Conservation (phyloP, 192 early-diverging fungal species). For the Coemansia sp. region DNA sequence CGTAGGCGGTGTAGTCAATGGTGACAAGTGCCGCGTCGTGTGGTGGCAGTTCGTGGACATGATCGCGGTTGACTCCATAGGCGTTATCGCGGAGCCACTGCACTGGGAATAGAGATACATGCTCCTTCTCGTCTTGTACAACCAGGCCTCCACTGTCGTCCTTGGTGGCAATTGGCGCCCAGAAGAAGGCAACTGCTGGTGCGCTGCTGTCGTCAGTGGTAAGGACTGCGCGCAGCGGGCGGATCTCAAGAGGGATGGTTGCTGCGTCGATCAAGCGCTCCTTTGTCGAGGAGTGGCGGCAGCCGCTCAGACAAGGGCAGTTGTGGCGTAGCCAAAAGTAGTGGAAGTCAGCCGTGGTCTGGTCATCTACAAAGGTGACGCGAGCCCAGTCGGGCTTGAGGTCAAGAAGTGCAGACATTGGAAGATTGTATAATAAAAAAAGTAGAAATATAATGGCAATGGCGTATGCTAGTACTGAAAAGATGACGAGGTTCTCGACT, state of each 20-base stretch:
- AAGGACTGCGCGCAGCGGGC: conserved; percentile 33
- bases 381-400: conserved; percentile 56
- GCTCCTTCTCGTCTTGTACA: conserved; percentile 33
- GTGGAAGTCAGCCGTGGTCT: conserved; percentile 45
- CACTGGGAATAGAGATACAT: conserved; percentile 31
- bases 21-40: conserved; percentile 41
- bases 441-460: conserved; percentile 1
- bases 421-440: not conserved
- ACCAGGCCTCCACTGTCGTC: conserved; percentile 35
- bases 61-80: conserved; percentile 33
- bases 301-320: conserved; percentile 55
- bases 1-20: conserved; percentile 37
- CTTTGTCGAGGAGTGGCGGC: conserved; percentile 43
- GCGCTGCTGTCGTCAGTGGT: conserved; percentile 7
- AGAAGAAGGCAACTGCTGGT: conserved; percentile 35
- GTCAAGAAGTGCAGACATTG: conserved; percentile 35
- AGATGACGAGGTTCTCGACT: not conserved
- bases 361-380: conserved; percentile 22
- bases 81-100: conserved; percentile 51
- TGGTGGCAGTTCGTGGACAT: conserved; percentile 40
- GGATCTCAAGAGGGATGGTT: conserved; percentile 48
- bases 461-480: not conserved
- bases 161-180: conserved; percentile 49
- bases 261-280: conserved; percentile 54
- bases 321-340: conserved; percentile 60